Evolutionary conservation across 768 basidiomycete genomes (phyloP), one percentile per base, ranked within the genome.

Genomic region (Leucosporidium yakuticum): DNA sequence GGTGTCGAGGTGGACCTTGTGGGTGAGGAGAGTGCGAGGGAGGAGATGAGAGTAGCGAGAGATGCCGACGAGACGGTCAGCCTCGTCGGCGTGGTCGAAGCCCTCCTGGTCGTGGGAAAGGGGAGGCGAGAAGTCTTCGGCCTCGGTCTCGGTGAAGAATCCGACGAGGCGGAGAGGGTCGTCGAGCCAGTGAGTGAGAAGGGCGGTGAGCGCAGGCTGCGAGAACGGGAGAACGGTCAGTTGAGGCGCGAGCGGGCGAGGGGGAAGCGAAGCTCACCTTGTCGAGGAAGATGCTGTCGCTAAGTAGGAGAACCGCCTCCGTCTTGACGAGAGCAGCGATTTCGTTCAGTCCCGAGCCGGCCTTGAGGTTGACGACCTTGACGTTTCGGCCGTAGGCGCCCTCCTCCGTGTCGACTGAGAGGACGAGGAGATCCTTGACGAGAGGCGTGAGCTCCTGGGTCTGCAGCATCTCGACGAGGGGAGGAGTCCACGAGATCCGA

Each of bases 201-300:
- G 39, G 39, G 39, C 39, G 39, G 39, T 44, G 39, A 44, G 39
- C 11, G 39, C 39, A 44, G 39, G 39, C 39, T 44, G 39, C 39
- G 39, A 44, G 14, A 44, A 66, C 53, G 23, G 57, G n/a, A n/a
- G 54, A 63, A 65, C 4, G 65, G 62, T 23, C 1, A 27, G 6
- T n/a, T 25, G 17, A 1, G 4, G 7, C 25, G 8, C 0, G 23
- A 54, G 29, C 21, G 7, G 58, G 21, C 25, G 15, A 15, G 23
- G 20, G 23, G 44, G 5, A 3, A 23, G 32, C 15, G 29, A 23
- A 34, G 49, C 62, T 34, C 29, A 67, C 69, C 65, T 70, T 70
- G 65, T 70, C 69, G 34, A 65, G 48, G n/a, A 32, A 23, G 21
- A 70, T 62, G 55, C 54, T 67, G 49, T 70, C 69, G 65, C 69